These are phyloP conservation scores for Coemansia umbellata DNA, from an alignment of 192 early-diverging fungal species.

Conservation along the genomic window DNA sequence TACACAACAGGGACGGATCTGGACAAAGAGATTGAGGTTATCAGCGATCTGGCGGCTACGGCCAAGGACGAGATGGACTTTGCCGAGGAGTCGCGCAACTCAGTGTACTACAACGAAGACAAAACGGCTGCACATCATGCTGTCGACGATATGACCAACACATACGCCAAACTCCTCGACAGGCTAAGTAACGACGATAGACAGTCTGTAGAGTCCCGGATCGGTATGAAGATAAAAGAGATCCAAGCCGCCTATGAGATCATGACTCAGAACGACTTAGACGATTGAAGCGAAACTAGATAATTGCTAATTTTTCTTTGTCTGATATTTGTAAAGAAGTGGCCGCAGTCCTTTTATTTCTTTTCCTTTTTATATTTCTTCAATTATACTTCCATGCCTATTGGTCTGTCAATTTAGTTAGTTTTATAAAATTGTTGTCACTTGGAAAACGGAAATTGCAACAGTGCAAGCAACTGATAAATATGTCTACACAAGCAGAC, in stretches of 20 bases:
- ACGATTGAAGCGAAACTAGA: constrained; percentile 2
- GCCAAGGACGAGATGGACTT: constrained; percentile 53
- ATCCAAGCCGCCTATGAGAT: constrained; percentile 48
- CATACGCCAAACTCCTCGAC: constrained; percentile 25
- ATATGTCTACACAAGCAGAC: not conserved
- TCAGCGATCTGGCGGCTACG: constrained; percentile 42
- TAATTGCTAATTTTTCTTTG: not conserved
- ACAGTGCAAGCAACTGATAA: not conserved
- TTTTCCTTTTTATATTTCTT: no score
- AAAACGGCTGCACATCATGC: constrained; percentile 43
- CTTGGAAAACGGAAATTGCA: not conserved
- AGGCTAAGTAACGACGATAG: constrained; percentile 24
- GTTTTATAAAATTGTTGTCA: not conserved
- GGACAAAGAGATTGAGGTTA: constrained; percentile 44
- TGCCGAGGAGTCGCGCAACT: constrained; percentile 49
- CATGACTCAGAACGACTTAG: constrained; percentile 43
- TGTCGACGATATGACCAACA: constrained; percentile 37
- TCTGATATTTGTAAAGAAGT: no score
- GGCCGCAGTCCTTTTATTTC: no score
- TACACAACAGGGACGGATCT: constrained; percentile 12
- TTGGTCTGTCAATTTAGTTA: no score
- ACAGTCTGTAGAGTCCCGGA: constrained; percentile 19
- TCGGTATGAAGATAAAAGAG: constrained; percentile 50
- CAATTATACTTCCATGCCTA: no score
- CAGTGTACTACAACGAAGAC: constrained; percentile 51